Percentiles rank a stretch among this genome's conserved stretches.
These are phyloP conservation scores for Russula sp. DNA, from an alignment of 768 basidiomycete genomes.

Conservation along the genomic window DNA sequence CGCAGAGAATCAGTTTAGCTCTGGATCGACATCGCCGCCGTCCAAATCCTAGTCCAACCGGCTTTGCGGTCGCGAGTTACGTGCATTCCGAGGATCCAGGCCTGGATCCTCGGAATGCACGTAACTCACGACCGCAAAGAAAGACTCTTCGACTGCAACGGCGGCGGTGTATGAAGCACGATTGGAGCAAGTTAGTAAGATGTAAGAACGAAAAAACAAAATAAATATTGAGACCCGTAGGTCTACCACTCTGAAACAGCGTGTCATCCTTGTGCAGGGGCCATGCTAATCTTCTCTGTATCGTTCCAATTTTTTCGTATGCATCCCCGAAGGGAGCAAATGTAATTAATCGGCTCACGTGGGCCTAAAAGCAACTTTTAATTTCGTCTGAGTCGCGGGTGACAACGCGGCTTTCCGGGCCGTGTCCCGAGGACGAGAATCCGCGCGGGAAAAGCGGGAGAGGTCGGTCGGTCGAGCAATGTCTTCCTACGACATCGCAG, in stretches of 20 bases:
- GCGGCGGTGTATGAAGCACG: no score
- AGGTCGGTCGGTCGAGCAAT: slow-evolving; percentile 38
- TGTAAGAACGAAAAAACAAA: slow-evolving; percentile 9
- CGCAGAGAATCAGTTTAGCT: no score
- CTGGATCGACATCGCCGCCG: no score
- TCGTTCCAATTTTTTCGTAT: slow-evolving; percentile 99
- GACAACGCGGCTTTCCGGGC: neutral
- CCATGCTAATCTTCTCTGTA: slow-evolving; percentile 99
- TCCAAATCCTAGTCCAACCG: no score
- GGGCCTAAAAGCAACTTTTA: neutral
- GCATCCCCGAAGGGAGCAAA: slow-evolving; percentile 85
- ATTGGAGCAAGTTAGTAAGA: neutral
- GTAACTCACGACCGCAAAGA: no score
- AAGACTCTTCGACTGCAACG: no score
- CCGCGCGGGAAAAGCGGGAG: no score
- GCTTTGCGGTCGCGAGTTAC: no score
- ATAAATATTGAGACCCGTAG: slow-evolving; percentile 46
- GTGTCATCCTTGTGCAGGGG: slow-evolving; percentile 99
- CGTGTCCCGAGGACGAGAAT: neutral
- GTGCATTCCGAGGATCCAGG: no score
- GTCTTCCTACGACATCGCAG: slow-evolving; percentile 74
- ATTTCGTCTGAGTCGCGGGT: slow-evolving; percentile 19
- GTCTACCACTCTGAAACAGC: slow-evolving; percentile 89
- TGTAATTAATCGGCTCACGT: neutral
- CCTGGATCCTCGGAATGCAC: no score